Evolutionary conservation across 2,329 filamentous ascomycete species (phyloP), one percentile per base, ranked within the genome.

Genomic region (Paramyrothecium roridum): DNA sequence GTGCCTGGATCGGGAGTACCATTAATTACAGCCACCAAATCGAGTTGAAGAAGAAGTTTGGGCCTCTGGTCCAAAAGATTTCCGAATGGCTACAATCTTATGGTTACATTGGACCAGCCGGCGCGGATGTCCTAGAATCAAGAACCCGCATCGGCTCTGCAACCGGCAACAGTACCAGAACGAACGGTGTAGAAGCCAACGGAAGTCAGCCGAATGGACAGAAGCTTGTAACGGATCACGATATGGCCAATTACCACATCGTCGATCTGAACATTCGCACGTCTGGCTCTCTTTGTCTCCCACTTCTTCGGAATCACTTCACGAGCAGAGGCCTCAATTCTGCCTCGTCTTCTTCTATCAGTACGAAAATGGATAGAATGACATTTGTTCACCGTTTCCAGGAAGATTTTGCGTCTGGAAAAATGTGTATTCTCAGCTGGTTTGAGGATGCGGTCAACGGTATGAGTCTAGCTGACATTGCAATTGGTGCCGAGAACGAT

Each of bases 201-300:
- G n/a, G 13, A 6, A 19, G 6, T 19, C 37, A 43, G 7, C 4
- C 12, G n/a, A 43, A 43, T 13, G 37, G 37, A 43, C 7, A 16
- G 16, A 6, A 19, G n/a, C n/a, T n/a, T n/a, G n/a, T n/a, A 19
- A 13, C 7, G 37, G n/a, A 43, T 16, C 12, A 6, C 37, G 16
- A 43, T 61, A 7, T 22, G 26, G 26, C 54, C n/a, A 47, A 52
- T 21, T 62, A 61, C 26, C 60, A 69, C 19, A 59, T 70, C n/a
- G 69, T 70, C 20, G 69, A 71, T 26, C 61, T 72, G 51, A 73
- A 73, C 48, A 63, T 68, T n/a, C 59, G 69, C 11, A 70, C 67
- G 8, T 69, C 67, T 17, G 70, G 67, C 3, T 68, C 65, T 1
- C 53, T 68, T n/a, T 63, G 60, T 26, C 52, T 72, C 22, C 66